Evolutionary conservation across 495 filamentous ascomycete genomes (phyloP), one percentile per base, ranked within the genome.

Genomic region (Acidiella bohemica): DNA sequence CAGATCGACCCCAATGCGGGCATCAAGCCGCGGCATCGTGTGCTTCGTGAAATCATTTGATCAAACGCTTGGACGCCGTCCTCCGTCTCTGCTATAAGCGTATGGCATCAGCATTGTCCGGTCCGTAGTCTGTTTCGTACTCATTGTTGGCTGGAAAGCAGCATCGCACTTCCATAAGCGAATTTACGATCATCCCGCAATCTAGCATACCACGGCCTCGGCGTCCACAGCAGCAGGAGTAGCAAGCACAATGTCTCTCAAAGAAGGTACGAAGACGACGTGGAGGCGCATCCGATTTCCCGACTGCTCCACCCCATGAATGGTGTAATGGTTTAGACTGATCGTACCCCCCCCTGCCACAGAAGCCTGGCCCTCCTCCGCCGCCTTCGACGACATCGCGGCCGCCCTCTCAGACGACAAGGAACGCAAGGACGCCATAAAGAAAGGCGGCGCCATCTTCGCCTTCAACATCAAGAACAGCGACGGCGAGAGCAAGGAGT

Each of bases 401-500:
- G 50, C 63, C 45, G 73, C 83, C 33, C 78, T 96, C 47, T 60
- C 70, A 44, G 73, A 74, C 56, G 73, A 76, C 12, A 74, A 73
- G 42, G 81, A 83, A 63, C 77, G 78, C 53, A 83, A 92, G 65
- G 78, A 85, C 39, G 86, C 86, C 41, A 75, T 96, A 52, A 81
- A 87, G 62, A 73, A 82, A 55, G 48, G 43, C 27, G 81, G 80
- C 54, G 84, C 82, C 34, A 70, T 96, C 58, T 93, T 93, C 57
- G 78, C 80, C 24, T 96, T 97, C 67, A 83, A 72, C 38, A 63
- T 97, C 43, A 96, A 93, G 72, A 95, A 96, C 71, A 61, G 65
- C 39, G 68, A 70, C 16, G 84, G 81, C 42, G 71, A 82, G 62
- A 76, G 74, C 44, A 75, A 80, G 48, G 79, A 73, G 65, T 97